phyloP scores from a whole-genome alignment of 805 yeast genomes.

The Schizosaccharomyces osmophilus region DNA sequence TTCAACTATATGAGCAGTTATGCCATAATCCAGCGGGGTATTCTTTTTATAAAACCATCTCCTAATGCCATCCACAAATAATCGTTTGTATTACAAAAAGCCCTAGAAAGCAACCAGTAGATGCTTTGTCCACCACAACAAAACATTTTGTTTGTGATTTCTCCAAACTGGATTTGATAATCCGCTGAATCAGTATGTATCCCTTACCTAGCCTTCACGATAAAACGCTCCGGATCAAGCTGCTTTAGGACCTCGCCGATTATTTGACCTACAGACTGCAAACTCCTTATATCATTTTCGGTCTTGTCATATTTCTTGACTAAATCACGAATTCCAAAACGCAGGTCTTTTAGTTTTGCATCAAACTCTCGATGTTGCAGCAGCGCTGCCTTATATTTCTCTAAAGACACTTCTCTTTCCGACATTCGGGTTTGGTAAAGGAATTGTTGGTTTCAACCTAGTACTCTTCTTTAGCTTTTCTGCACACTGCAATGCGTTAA shows the following conservation, averaged over 20 bases:
- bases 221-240: slow-evolving; percentile 66
- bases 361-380: slow-evolving; percentile 90
- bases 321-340: slow-evolving; percentile 59
- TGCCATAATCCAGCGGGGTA: too few relatives aligned
- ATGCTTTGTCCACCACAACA: too few relatives aligned
- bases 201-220: slow-evolving; percentile 3
- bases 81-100: too few relatives aligned
- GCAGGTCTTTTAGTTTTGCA: slow-evolving; percentile 59
- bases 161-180: not conserved
- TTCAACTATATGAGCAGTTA: too few relatives aligned
- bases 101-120: too few relatives aligned
- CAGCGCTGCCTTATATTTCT: slow-evolving; percentile 59
- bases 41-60: too few relatives aligned
- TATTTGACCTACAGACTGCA: slow-evolving; percentile 90
- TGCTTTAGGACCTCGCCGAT: slow-evolving; percentile 93
- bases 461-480: not conserved
- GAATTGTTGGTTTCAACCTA: not conserved
- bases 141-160: too few relatives aligned
- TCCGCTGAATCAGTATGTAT: not conserved
- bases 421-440: not conserved
- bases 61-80: too few relatives aligned
- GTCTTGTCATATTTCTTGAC: slow-evolving; percentile 75
- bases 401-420: slow-evolving; percentile 43
- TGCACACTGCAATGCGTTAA: too few relatives aligned
- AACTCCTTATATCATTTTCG: slow-evolving; percentile 87